A percentile compares a stretch with the other conserved stretches of the same genome.
Conservation (phyloP, 1,139 yeast species). For the Arxiozyma bovina region DNA sequence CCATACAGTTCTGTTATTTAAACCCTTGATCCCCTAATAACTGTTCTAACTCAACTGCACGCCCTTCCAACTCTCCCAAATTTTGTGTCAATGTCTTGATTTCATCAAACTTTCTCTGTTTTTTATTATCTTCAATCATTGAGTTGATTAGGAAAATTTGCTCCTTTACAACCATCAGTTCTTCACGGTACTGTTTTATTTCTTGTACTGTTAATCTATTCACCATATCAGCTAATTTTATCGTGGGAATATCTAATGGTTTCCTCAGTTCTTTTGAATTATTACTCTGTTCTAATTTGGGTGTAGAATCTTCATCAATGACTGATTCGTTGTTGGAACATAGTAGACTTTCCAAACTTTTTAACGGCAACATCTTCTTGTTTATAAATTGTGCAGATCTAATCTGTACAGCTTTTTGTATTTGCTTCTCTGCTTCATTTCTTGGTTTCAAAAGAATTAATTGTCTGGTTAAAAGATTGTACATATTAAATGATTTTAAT, state of each 20-base stretch:
- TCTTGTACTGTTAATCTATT: conserved; percentile 31
- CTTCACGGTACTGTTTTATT: conserved; percentile 57
- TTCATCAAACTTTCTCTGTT: conserved; percentile 70
- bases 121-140: conserved; percentile 53
- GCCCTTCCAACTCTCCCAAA: conserved; percentile 47
- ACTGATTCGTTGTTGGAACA: neutral
- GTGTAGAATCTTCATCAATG: neutral
- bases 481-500: conserved; percentile 38
- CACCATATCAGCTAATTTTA: neutral
- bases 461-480: conserved; percentile 38
- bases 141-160: conserved; percentile 64
- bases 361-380: conserved; percentile 46
- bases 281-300: neutral
- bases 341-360: conserved; percentile 35
- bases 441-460: conserved; percentile 29
- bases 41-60: conserved; percentile 42
- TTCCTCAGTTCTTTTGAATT: neutral
- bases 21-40: conserved; percentile 63
- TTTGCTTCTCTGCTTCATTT: conserved; percentile 34
- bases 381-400: conserved; percentile 45
- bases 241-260: neutral
- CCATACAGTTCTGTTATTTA: conserved; percentile 11
- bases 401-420: conserved; percentile 40
- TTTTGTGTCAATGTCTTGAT: conserved; percentile 52
- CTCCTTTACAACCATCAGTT: conserved; percentile 78